phyloP scores from a whole-genome alignment of 2,329 filamentous ascomycete species.

The Oidium heveae region DNA sequence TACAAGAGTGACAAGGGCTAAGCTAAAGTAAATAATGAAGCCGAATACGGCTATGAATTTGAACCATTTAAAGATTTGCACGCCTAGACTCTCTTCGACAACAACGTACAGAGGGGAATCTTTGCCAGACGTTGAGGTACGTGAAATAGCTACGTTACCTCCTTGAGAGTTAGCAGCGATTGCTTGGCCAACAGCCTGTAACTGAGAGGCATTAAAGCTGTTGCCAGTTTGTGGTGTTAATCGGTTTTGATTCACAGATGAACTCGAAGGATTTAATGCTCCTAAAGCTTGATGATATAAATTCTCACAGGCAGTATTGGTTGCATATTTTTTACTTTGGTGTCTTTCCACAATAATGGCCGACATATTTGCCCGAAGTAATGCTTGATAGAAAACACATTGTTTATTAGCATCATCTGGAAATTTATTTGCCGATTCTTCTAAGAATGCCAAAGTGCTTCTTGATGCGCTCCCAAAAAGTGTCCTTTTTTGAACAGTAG shows the following conservation, averaged over 20 bases:
- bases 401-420: slow-evolving; percentile 69
- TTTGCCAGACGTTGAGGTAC: slow-evolving; percentile 29
- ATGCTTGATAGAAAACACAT: slow-evolving; percentile 77
- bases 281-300: slow-evolving; percentile 56
- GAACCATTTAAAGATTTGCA: slow-evolving; percentile 68
- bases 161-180: slow-evolving; percentile 47
- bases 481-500: not conserved
- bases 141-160: slow-evolving; percentile 30
- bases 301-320: slow-evolving; percentile 51
- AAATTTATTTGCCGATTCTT: slow-evolving; percentile 83
- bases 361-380: slow-evolving; percentile 80
- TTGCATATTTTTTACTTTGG: slow-evolving; percentile 62
- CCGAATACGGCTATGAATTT: slow-evolving; percentile 64
- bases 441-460: slow-evolving; percentile 55
- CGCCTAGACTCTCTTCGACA: slow-evolving; percentile 68
- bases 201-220: slow-evolving; percentile 30
- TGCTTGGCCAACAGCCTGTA: slow-evolving; percentile 62
- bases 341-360: slow-evolving; percentile 81
- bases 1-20: slow-evolving; percentile 57
- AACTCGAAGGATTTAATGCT: slow-evolving; percentile 21
- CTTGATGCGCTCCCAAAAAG: slow-evolving; percentile 17
- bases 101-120: slow-evolving; percentile 82
- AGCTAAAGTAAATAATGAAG: slow-evolving; percentile 51
- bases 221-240: slow-evolving; percentile 5
- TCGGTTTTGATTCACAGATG: slow-evolving; percentile 6